Evolutionary conservation across 1,284 basidiomycete species (phyloP).

Genomic region (Irpex sp.): DNA sequence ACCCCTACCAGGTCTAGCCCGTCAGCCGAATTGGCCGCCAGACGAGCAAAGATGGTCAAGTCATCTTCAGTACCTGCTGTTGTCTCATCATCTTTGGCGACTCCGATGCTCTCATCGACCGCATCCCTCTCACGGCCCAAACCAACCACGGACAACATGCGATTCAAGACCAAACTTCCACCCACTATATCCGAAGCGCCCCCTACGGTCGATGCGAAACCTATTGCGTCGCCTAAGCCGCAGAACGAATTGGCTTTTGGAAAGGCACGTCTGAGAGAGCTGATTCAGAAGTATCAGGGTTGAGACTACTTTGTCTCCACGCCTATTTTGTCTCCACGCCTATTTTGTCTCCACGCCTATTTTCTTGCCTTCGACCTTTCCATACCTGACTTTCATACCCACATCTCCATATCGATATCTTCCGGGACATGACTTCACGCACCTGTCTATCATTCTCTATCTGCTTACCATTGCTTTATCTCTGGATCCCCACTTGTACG

Average conservation of each 20-base stretch:
- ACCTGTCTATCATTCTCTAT: neutral
- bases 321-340: neutral
- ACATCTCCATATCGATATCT: no score
- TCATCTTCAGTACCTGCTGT: slow-evolving; percentile 60
- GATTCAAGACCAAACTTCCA: slow-evolving; percentile 19
- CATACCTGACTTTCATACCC: neutral
- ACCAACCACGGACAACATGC: slow-evolving; percentile 13
- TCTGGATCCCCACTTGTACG: neutral
- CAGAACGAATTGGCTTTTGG: slow-evolving; percentile 61
- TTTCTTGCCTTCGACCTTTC: neutral
- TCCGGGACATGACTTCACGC: no score
- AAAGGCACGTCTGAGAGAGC: slow-evolving; percentile 66
- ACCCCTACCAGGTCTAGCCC: slow-evolving; percentile 11
- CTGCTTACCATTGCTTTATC: neutral
- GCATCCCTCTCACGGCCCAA: slow-evolving; percentile 57
- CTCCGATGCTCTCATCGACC: slow-evolving; percentile 66
- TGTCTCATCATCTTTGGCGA: slow-evolving; percentile 65
- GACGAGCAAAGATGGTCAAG: slow-evolving; percentile 39
- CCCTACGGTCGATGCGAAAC: slow-evolving; percentile 16
- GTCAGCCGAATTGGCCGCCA: slow-evolving; percentile 22
- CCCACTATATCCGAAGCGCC: slow-evolving; percentile 33
- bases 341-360: neutral
- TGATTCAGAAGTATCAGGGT: slow-evolving; percentile 77
- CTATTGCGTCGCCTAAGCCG: slow-evolving; percentile 17
- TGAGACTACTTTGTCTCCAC: neutral